A percentile compares a stretch with the other conserved stretches of the same genome.
Conservation (phyloP, 192 early-diverging fungal genomes). For the Backusella macrospora region DNA sequence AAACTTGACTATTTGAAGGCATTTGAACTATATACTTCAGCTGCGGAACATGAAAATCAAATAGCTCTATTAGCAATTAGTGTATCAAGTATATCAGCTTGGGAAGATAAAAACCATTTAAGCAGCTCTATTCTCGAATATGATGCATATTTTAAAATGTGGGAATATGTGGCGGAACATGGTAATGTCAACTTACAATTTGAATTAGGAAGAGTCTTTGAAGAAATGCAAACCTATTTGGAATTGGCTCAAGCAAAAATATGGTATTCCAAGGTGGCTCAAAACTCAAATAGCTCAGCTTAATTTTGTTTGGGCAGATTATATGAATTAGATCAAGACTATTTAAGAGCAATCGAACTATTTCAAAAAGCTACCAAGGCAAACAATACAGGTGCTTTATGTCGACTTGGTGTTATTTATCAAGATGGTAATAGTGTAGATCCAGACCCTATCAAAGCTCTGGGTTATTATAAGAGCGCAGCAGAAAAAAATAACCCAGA, state of each 20-base stretch:
- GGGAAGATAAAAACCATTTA: not conserved
- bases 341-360: not conserved
- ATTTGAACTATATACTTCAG: not conserved
- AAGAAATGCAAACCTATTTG: too few relatives aligned
- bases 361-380: not conserved
- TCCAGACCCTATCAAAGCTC: not conserved
- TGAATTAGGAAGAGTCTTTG: too few relatives aligned
- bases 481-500: not conserved
- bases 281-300: not conserved
- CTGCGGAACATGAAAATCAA: not conserved
- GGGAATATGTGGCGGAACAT: too few relatives aligned
- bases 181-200: too few relatives aligned
- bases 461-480: not conserved
- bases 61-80: not conserved
- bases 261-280: not conserved
- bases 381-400: not conserved
- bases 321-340: not conserved
- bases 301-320: not conserved
- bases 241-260: too few relatives aligned
- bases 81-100: not conserved
- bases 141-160: too few relatives aligned
- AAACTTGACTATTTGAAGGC: not conserved
- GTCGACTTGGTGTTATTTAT: not conserved
- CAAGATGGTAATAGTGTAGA: not conserved
- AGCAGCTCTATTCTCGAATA: too few relatives aligned